Evolutionary conservation across 2,329 filamentous ascomycete genomes (phyloP), one percentile per base, ranked within the genome.

Genomic region (Colletotrichum sidae): DNA sequence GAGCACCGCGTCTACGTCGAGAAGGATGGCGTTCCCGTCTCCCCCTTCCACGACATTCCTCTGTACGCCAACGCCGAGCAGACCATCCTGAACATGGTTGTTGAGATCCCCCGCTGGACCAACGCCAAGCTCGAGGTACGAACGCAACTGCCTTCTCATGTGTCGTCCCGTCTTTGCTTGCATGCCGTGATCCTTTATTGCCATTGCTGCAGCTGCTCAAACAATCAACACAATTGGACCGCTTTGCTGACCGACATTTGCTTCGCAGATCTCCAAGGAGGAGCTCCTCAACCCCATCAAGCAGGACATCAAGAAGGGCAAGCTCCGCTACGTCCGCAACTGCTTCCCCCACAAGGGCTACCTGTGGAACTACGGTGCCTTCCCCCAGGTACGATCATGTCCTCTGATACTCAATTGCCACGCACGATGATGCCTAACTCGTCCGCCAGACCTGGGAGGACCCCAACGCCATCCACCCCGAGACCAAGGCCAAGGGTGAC

Each of bases 311-410:
- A 98, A 99, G 92, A 98, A 99, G 89, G 96, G 95, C 88, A 98
- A 97, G 89, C 94, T 98, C 76, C 93, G 96, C 78, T 99, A 91
- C 80, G 96, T 99, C 80, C 94, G 96, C 85, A 99, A 99, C 91
- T 99, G 96, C 91, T 99, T 99, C 89, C 96, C 96, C 75, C 96
- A 99, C 92, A 98, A 99, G 90, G 96, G 96, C 72, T 99, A 99
- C 84, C 93, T 99, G 75, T 99, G 96, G 96, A 99, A 99, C 90
- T 99, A 99, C 84, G 96, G 96, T 85, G 94, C 94, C 82, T 98
- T 99, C 90, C 96, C 96, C 75, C 93, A 96, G 87, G 93, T 96
- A 87, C 78, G 86, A 62, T 60, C 8, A 60, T 37, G 52, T 33
- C 47, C 38, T 38, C 8, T 33, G 44, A 37, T 6, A 13, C 15